These are phyloP conservation scores for Peterozyma toletana DNA, from an alignment of 805 yeast genomes.

Conservation along the genomic window DNA sequence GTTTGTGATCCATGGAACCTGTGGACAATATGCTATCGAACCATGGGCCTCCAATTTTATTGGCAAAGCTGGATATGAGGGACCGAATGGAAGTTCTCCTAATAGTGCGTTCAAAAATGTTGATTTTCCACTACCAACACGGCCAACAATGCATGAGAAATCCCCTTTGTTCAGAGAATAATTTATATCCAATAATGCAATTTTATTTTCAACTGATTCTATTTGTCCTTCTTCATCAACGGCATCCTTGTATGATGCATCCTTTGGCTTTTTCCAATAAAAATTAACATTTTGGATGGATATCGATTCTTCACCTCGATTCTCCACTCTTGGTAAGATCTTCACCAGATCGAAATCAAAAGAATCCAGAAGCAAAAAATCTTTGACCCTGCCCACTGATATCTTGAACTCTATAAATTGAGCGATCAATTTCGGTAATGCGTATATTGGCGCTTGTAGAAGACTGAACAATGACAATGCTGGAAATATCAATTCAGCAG, in stretches of 20 bases:
- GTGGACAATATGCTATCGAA: slow-evolving; percentile 53
- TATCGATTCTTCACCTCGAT: slow-evolving; percentile 21
- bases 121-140: slow-evolving; percentile 64
- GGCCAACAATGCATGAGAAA: slow-evolving; percentile 54
- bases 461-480: slow-evolving; percentile 42
- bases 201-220: slow-evolving; percentile 9
- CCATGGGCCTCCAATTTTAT: slow-evolving; percentile 25
- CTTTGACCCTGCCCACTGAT: slow-evolving; percentile 38
- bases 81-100: slow-evolving; percentile 39
- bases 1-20: slow-evolving; percentile 93
- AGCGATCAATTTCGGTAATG: slow-evolving; percentile 39
- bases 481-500: slow-evolving; percentile 53
- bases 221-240: background rate
- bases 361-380: slow-evolving; percentile 31
- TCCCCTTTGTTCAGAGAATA: slow-evolving; percentile 44
- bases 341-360: slow-evolving; percentile 23
- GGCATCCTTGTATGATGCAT: too few relatives aligned
- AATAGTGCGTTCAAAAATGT: slow-evolving; percentile 45
- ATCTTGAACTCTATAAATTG: slow-evolving; percentile 41
- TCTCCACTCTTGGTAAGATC: slow-evolving; percentile 14
- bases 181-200: slow-evolving; percentile 41
- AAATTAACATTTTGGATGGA: slow-evolving; percentile 43
- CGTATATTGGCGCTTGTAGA: slow-evolving; percentile 37
- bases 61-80: slow-evolving; percentile 10
- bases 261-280: slow-evolving; percentile 30